Percentiles rank a stretch among this genome's conserved stretches.
Evolutionary conservation across 352 stramenopile species (phyloP).

Genomic region (Phytophthora fragariae): DNA sequence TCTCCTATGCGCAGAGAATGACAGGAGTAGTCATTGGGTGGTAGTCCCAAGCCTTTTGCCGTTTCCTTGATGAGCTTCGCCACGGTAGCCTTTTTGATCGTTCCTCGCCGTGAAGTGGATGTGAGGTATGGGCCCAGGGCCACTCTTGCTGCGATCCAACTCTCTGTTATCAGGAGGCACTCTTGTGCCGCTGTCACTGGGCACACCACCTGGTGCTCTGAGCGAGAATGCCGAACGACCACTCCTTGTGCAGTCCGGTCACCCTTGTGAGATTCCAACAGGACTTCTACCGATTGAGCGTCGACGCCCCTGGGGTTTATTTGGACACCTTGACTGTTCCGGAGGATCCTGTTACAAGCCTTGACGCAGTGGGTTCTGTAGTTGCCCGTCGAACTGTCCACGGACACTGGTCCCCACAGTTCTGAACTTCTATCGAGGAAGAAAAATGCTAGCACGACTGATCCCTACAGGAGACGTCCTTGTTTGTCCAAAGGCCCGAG

Average conservation of each 20-base stretch:
- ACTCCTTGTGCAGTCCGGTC: constrained; percentile 10
- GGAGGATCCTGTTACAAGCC: constrained; percentile 4
- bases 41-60: constrained; percentile 16
- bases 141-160: constrained; percentile 7
- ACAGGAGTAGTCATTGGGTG: constrained; percentile 24
- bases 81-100: constrained; percentile 30
- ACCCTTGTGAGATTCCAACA: constrained; percentile 20
- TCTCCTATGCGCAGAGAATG: constrained; percentile 40
- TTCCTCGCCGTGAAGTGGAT: constrained; percentile 4
- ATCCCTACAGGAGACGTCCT: constrained; percentile 17
- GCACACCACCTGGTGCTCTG: constrained; percentile 16
- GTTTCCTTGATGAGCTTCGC: constrained; percentile 28
- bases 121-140: constrained; percentile 29
- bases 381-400: neutral
- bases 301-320: neutral
- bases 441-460: constrained; percentile 11
- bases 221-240: constrained; percentile 26
- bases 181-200: constrained; percentile 25
- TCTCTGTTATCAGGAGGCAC: constrained; percentile 13
- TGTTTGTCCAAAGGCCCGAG: neutral
- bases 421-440: constrained; percentile 33
- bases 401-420: constrained; percentile 24
- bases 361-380: constrained; percentile 14
- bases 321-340: constrained; percentile 2
- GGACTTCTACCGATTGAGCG: constrained; percentile 5